Conservation (phyloP, 106 monocot species). For the Xerophyta viscosa region DNA sequence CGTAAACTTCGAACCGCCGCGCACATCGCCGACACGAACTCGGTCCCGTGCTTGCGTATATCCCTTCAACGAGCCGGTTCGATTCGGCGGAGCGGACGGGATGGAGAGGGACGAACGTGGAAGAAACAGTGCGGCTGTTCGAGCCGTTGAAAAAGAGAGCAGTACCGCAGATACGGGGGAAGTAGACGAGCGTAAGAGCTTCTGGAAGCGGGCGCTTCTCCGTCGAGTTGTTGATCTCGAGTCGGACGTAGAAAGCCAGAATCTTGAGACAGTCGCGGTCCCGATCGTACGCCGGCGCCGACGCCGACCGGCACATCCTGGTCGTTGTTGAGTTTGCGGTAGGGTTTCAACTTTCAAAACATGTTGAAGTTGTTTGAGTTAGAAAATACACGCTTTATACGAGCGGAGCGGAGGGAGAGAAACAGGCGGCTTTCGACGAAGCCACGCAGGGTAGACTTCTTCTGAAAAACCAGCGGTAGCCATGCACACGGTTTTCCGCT, state of each 20-base stretch:
- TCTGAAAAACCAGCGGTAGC: too few species aligned
- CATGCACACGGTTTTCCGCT: too few species aligned
- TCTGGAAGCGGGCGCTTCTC: constrained; percentile 10
- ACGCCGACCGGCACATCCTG: constrained; percentile 22
- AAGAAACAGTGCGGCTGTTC: constrained; percentile 13
- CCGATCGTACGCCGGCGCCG: neutral
- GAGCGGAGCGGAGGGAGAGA: neutral
- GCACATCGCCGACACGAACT: constrained; percentile 28
- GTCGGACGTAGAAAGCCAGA: constrained; percentile 42
- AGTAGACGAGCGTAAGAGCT: constrained; percentile 51
- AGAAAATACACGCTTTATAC: neutral
- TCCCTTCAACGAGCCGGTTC: constrained; percentile 7
- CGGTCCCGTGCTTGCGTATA: constrained; percentile 50
- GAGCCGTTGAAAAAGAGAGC: constrained; percentile 43
- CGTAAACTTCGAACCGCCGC: constrained; percentile 42
- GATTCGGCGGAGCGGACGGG: constrained; percentile 24
- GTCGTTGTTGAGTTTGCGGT: neutral
- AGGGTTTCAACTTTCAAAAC: too few species aligned
- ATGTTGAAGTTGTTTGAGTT: neutral
- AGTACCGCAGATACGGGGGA: constrained; percentile 29
- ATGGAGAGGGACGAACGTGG: constrained; percentile 39
- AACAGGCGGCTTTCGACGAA: neutral
- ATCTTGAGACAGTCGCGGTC: constrained; percentile 25
- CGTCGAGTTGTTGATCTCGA: constrained; percentile 3
- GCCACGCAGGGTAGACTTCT: too few species aligned